Percentiles rank a stretch among this genome's conserved stretches.
phyloP scores from a whole-genome alignment of 1,284 basidiomycete species.

The Acaromyces ingoldii region DNA sequence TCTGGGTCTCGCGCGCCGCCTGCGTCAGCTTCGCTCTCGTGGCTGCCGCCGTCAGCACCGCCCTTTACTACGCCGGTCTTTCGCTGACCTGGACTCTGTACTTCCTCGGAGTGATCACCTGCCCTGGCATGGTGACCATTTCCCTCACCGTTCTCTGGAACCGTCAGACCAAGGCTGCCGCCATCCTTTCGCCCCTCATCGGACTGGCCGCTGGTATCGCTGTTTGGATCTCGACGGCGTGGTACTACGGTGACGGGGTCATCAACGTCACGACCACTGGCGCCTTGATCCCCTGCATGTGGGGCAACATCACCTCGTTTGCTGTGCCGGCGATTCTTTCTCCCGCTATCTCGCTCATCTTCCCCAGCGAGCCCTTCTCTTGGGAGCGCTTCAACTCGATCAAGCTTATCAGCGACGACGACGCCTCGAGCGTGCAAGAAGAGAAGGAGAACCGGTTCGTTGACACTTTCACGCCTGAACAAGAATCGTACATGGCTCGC shows the following conservation, averaged over 20 bases:
- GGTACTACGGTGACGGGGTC: conserved; percentile 14
- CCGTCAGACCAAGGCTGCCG: conserved; percentile 27
- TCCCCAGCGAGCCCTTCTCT: conserved; percentile 13
- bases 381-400: conserved; percentile 28
- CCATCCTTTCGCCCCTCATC: conserved; percentile 17
- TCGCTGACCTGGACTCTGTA: conserved; percentile 42
- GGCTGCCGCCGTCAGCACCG: conserved; percentile 22
- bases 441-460: conserved; percentile 5
- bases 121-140: conserved; percentile 18
- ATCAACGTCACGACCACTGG: conserved; percentile 22
- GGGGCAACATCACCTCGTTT: conserved; percentile 36
- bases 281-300: conserved; percentile 31
- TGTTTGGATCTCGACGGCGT: conserved; percentile 15
- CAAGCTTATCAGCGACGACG: conserved; percentile 25
- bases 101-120: conserved; percentile 22
- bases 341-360: conserved; percentile 9
- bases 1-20: conserved; percentile 22
- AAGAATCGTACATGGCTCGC: conserved; percentile 8
- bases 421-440: background rate
- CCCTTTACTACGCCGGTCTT: conserved; percentile 35
- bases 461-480: conserved; percentile 4
- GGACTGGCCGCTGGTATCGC: conserved; percentile 15
- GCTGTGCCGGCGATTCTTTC: conserved; percentile 20
- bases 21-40: conserved; percentile 41
- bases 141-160: conserved; percentile 42